Conservation (phyloP, 495 filamentous ascomycete genomes). For the Hypoxylon subgilvum region DNA sequence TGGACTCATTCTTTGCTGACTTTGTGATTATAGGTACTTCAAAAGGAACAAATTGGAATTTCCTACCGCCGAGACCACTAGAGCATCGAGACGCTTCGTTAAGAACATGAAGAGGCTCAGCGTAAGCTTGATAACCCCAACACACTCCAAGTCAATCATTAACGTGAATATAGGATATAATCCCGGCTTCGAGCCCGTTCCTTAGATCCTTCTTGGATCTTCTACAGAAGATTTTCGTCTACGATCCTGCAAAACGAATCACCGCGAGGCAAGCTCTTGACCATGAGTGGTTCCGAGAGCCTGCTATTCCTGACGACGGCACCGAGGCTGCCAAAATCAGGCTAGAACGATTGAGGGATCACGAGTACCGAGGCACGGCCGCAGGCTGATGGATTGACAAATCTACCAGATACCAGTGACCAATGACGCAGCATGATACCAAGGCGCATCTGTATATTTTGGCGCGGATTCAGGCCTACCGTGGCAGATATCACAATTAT, state of each 20-base stretch:
- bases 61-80: slow-evolving; percentile 82
- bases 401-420: slow-evolving; percentile 14
- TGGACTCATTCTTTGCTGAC: slow-evolving; percentile 33
- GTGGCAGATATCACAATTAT: slow-evolving; percentile 18
- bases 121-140: slow-evolving; percentile 58
- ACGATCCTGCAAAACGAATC: slow-evolving; percentile 88
- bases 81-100: slow-evolving; percentile 89
- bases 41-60: slow-evolving; percentile 84
- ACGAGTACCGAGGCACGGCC: slow-evolving; percentile 33
- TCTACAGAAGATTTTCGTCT: slow-evolving; percentile 88
- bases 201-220: slow-evolving; percentile 87
- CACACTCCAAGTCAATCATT: slow-evolving; percentile 24
- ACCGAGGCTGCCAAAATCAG: slow-evolving; percentile 86
- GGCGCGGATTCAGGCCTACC: slow-evolving; percentile 23
- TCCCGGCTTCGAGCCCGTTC: slow-evolving; percentile 78
- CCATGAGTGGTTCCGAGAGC: slow-evolving; percentile 93
- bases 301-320: slow-evolving; percentile 80
- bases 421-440: slow-evolving; percentile 29
- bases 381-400: slow-evolving; percentile 26
- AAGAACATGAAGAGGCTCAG: slow-evolving; percentile 89
- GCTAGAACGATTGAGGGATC: slow-evolving; percentile 54
- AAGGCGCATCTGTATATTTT: slow-evolving; percentile 40
- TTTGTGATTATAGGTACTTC: slow-evolving; percentile 73
- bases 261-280: slow-evolving; percentile 89
- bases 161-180: slow-evolving; percentile 74